A percentile compares a stretch with the other conserved stretches of the same genome.
Evolutionary conservation across 1,284 basidiomycete species (phyloP).

Genomic region (Naganishia sp.): DNA sequence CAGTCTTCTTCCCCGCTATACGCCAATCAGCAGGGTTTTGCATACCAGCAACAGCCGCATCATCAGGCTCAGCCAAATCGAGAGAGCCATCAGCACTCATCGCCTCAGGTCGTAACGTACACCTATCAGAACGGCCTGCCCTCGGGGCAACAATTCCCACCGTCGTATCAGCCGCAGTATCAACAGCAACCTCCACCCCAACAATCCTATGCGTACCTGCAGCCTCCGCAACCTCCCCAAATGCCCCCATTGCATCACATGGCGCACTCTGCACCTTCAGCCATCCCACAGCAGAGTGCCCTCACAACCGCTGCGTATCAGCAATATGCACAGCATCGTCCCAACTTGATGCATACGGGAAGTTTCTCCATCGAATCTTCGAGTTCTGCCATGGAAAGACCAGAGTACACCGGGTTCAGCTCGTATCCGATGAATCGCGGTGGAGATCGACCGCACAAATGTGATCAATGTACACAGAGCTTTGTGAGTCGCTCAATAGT

Average conservation of each 20-base stretch:
- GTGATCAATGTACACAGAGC: slow-evolving; percentile 54
- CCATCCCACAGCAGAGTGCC: slow-evolving; percentile 16
- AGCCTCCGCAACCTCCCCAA: slow-evolving; percentile 1
- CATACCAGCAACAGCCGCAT: slow-evolving; percentile 11
- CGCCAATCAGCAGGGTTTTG: slow-evolving; percentile 1
- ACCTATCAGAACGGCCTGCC: neutral
- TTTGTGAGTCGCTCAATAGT: slow-evolving; percentile 44
- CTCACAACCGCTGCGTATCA: slow-evolving; percentile 10
- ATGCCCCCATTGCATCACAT: slow-evolving; percentile 20
- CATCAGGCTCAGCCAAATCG: neutral
- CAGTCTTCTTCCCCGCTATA: slow-evolving; percentile 2
- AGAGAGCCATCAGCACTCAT: neutral
- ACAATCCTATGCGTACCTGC: slow-evolving; percentile 4
- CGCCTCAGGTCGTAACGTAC: neutral
- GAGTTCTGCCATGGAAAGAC: slow-evolving; percentile 2
- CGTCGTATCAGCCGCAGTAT: neutral
- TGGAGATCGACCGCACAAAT: slow-evolving; percentile 53
- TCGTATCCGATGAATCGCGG: slow-evolving; percentile 15
- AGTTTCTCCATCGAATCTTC: slow-evolving; percentile 6
- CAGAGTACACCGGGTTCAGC: slow-evolving; percentile 22
- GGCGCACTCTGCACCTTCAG: slow-evolving; percentile 18
- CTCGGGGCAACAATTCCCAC: neutral
- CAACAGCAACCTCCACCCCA: slow-evolving; percentile 11
- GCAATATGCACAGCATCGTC: slow-evolving; percentile 16
- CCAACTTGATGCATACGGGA: slow-evolving; percentile 6